A percentile compares a stretch with the other conserved stretches of the same genome.
Conservation (phyloP, 306 rosid genomes). For the Fragaria iinumae region DNA sequence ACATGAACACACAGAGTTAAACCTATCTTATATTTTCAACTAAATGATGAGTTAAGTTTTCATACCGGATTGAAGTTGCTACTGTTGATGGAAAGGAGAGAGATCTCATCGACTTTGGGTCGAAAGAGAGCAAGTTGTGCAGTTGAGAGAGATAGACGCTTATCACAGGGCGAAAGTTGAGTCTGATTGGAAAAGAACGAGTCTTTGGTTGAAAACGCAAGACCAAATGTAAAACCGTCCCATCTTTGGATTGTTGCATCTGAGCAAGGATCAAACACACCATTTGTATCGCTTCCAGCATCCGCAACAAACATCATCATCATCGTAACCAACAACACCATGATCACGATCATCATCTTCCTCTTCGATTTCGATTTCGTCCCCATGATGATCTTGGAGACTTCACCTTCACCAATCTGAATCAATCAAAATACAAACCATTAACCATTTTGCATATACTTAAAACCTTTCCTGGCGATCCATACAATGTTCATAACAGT, state of each 20-base stretch:
- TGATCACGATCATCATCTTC: constrained; percentile 14
- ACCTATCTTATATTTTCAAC: neutral
- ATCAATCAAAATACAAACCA: neutral
- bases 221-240: constrained; percentile 78
- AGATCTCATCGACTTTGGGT: constrained; percentile 75
- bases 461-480: neutral
- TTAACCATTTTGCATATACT: neutral
- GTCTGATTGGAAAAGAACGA: constrained; percentile 43
- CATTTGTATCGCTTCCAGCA: constrained; percentile 50
- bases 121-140: constrained; percentile 63
- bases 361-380: constrained; percentile 2
- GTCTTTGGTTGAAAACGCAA: constrained; percentile 62
- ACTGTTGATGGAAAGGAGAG: constrained; percentile 55
- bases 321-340: constrained; percentile 10
- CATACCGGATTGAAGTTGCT: constrained; percentile 41
- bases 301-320: constrained; percentile 37
- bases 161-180: constrained; percentile 90
- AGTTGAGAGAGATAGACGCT: constrained; percentile 43
- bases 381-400: constrained; percentile 14
- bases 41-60: neutral
- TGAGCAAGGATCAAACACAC: constrained; percentile 66
- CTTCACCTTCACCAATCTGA: constrained; percentile 30
- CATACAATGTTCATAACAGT: neutral
- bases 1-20: neutral
- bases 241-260: constrained; percentile 65